These are phyloP conservation scores for Epichloe bromicola DNA, from an alignment of 2,329 filamentous ascomycete genomes.

Conservation along the genomic window DNA sequence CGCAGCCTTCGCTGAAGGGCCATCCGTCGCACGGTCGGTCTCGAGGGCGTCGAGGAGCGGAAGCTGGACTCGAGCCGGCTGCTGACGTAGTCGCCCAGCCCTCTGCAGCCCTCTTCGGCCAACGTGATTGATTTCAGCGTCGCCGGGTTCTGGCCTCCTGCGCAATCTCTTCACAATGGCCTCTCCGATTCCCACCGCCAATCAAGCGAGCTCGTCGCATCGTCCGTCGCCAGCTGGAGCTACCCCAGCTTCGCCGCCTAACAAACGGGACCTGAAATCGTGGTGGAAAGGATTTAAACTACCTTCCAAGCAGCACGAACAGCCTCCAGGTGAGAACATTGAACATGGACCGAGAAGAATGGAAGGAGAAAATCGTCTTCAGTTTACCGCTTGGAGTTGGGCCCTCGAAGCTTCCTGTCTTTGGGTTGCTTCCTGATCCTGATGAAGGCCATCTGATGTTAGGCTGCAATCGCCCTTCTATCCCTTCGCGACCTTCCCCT, in stretches of 20 bases:
- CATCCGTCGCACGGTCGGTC: not conserved
- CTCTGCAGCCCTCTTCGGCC: not conserved
- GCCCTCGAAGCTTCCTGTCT: not conserved
- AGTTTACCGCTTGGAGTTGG: not conserved
- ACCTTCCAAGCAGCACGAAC: constrained; percentile 41
- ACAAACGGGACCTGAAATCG: constrained; percentile 76
- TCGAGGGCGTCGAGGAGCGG: not conserved
- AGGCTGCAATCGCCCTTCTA: too few species aligned
- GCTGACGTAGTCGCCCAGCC: constrained; percentile 1
- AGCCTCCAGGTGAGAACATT: constrained; percentile 32
- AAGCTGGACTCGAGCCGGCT: constrained; percentile 2
- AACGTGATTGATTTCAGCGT: not conserved
- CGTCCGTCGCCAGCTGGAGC: constrained; percentile 15
- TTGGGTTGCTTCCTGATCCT: too few species aligned
- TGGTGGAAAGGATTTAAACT: constrained; percentile 98
- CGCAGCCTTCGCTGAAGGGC: not conserved
- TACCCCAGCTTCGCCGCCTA: constrained; percentile 55
- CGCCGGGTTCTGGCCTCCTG: not conserved
- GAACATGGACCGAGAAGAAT: not conserved
- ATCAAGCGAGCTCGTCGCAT: constrained; percentile 19
- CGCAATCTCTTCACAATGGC: constrained; percentile 18
- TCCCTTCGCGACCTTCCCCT: too few species aligned
- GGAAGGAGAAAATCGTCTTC: too few species aligned
- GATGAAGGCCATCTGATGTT: too few species aligned
- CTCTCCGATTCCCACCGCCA: constrained; percentile 21